Evolutionary conservation across 1,139 yeast genomes (phyloP), one percentile per base, ranked within the genome.

Genomic region (Suhomyces anneliseae): DNA sequence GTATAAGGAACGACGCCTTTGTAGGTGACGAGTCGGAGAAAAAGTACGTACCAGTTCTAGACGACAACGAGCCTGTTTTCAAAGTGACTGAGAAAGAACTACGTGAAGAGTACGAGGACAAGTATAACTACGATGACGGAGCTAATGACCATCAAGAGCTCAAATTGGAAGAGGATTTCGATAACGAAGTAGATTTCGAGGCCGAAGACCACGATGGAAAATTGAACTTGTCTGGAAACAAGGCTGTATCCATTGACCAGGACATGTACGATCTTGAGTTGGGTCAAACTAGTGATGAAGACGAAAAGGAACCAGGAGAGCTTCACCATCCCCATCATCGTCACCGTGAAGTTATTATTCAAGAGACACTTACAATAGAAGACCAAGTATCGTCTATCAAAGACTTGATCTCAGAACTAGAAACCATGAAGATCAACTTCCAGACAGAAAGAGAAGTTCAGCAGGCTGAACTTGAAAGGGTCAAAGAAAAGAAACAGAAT

Each of bases 121-220:
- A 52, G 24, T 50, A 34, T 40, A 55, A 55, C 34, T 55, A 53
- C 34, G 60, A 56, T 29, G 56, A 56, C 34, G 57, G 54, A 1
- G 34, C 45, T 12, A 47, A 37, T 8, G 47, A 44, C 27, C 24
- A 32, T 11, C 19, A 40, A 7, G 38, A 39, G 8, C 4, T 36
- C 24, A 35, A 45, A 27, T 29, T 24, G 27, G 40, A 34, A 7
- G 50, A 37, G 6, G 48, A 33, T 8, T 34, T 12, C 31, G 40
- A 41, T n/a, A 38, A 41, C 15, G 54, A 49, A 7, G 36, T 48
- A 9, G 45, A 41, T 27, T 32, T 42, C 11, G 56, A 49, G 26
- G 34, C 36, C 19, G 45, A 42, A 6, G 33, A 29, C 7, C 36
- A 36, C 14, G 36, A 34, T 15, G 43, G 42, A 4, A 33, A 8